Base-by-base conservation (phyloP, 495 filamentous ascomycete species). In the Talaromyces wortmannii region DNA sequence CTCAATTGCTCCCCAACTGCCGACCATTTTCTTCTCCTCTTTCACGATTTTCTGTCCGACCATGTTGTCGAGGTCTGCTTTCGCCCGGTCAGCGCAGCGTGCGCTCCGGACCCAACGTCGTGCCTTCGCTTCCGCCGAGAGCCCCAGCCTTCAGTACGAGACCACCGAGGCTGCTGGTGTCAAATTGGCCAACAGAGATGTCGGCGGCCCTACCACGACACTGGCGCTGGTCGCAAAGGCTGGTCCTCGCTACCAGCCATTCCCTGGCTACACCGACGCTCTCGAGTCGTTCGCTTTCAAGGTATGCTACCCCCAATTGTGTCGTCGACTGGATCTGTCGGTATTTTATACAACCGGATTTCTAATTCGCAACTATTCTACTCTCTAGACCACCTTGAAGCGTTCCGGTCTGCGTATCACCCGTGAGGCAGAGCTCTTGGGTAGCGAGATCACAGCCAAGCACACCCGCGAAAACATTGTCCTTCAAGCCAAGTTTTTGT, bases 251-350 rank as follows among this genome's bases (percentile, higher is more conserved):
- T 97, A 91, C 75, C 83, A 99, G 78, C 80, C 84, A 45, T 78
- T 86, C 56, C 95, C 94, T 61, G 94, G 95, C 50, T 83, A 95
- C 67, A 84, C 91, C 54, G 88, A 95, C 60, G 92, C 87, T 30
- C 78, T 99, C 59, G 87, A 94, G 75, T 84, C 89, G 66, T 97
- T 90, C 73, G 91, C 94, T 55, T 99, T 96, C 87, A 92, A 94
- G 88, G 94, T 94, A 68, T 57, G 84, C 78, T 23, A 23, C 23
- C 23, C 23, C 23, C 23, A 23, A 23, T 23, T 23, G 23, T 23
- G 2, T 42, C 23, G 2, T 48, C 16, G 45, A 48, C 45, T 11
- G 1, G 23, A 10, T 40, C 36, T 40, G 5, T 40, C 36, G 36
- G 5, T 13, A 40, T 40, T 10, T 5, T n/a, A 11, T 45, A 15